Conservation (phyloP, 2,329 filamentous ascomycete genomes). For the Coniochaeta hoffmannii region DNA sequence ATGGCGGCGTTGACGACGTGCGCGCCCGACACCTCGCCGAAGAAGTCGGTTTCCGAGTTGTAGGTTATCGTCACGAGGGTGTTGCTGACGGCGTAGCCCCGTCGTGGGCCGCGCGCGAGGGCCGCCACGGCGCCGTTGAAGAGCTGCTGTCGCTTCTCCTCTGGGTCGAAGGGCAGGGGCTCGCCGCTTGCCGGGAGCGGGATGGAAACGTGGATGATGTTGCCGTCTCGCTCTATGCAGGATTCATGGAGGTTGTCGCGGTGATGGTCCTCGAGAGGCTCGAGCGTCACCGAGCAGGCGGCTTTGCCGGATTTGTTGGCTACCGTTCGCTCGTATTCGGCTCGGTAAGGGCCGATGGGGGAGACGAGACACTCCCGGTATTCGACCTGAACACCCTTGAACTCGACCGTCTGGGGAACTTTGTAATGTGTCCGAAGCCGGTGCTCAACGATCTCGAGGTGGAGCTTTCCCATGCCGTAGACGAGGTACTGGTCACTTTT, state of each 20-base stretch:
- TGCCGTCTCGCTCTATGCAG: conserved; percentile 57
- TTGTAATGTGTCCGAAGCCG: conserved; percentile 85
- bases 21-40: conserved; percentile 61
- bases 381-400: conserved; percentile 89
- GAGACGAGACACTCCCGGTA: conserved; percentile 77
- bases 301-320: conserved; percentile 75
- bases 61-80: conserved; percentile 65
- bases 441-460: conserved; percentile 88
- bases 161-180: conserved; percentile 40
- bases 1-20: conserved; percentile 58
- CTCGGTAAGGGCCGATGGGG: conserved; percentile 47
- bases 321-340: conserved; percentile 69
- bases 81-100: conserved; percentile 72
- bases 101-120: conserved; percentile 74
- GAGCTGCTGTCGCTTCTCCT: conserved; percentile 51
- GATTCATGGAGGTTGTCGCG: conserved; percentile 28
- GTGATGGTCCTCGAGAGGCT: conserved; percentile 44
- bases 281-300: conserved; percentile 61
- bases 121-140: conserved; percentile 77
- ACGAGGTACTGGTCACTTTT: conserved; percentile 91
- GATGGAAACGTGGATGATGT: conserved; percentile 53
- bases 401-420: conserved; percentile 60
- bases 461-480: conserved; percentile 93
- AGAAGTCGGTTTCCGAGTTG: conserved; percentile 56
- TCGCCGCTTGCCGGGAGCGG: conserved; percentile 40